A percentile compares a stretch with the other conserved stretches of the same genome.
Conservation (phyloP, 306 rosid genomes). For the Castanea sativa region DNA sequence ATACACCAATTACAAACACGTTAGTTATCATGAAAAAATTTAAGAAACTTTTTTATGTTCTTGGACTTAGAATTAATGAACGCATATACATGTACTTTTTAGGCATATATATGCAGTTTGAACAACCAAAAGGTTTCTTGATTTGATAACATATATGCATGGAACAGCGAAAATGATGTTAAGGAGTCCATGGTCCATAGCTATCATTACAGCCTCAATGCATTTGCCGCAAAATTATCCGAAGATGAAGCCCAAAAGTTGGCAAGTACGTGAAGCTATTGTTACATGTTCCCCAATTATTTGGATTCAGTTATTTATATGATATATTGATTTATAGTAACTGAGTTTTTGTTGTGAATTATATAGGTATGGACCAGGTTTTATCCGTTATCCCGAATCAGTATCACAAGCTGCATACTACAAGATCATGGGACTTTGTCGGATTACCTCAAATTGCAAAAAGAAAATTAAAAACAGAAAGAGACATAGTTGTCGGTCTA, state of each 20-base stretch:
- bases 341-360: background rate
- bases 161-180: conserved; percentile 52
- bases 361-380: conserved; percentile 56
- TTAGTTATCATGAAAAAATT: too few species aligned
- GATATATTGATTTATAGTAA: background rate
- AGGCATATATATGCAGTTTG: background rate
- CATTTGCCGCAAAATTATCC: conserved; percentile 84
- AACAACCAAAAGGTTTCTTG: background rate
- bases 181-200: conserved; percentile 63
- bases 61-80: too few species aligned
- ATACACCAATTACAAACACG: too few species aligned
- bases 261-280: conserved; percentile 36
- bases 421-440: conserved; percentile 85
- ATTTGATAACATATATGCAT: background rate
- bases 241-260: conserved; percentile 59
- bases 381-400: conserved; percentile 56
- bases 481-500: conserved; percentile 61
- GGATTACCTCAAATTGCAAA: conserved; percentile 66
- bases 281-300: background rate
- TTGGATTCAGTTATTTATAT: background rate
- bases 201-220: conserved; percentile 78
- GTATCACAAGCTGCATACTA: conserved; percentile 77
- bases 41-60: too few species aligned
- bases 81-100: too few species aligned
- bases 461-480: conserved; percentile 49